Evolutionary conservation across 1,284 basidiomycete species (phyloP).

Genomic region (Ganoderma leucocontextum): DNA sequence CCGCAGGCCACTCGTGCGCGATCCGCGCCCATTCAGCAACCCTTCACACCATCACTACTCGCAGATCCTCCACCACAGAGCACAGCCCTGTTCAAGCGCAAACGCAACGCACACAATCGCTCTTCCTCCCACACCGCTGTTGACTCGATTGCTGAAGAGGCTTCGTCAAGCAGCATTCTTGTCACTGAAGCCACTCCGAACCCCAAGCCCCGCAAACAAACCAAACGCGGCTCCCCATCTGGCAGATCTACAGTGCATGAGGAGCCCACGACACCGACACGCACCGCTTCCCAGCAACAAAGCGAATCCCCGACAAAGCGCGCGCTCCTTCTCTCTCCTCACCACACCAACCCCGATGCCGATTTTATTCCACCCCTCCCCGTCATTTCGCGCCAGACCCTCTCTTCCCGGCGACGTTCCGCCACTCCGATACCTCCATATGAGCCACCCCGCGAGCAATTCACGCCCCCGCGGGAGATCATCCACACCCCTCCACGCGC

Average conservation of each 20-base stretch:
- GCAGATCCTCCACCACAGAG: constrained; percentile 18
- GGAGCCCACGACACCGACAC: constrained; percentile 37
- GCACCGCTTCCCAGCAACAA: constrained; percentile 33
- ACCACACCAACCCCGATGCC: constrained; percentile 57
- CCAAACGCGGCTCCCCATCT: constrained; percentile 47
- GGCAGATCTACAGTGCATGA: constrained; percentile 29
- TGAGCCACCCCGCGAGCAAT: constrained; percentile 70
- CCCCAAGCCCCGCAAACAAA: constrained; percentile 66
- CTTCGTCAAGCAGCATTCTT: constrained; percentile 30
- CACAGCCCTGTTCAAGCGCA: constrained; percentile 41
- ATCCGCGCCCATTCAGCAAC: constrained; percentile 29
- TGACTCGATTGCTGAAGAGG: constrained; percentile 16
- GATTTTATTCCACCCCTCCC: constrained; percentile 55
- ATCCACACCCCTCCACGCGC: constrained; percentile 50
- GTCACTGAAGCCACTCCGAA: constrained; percentile 58
- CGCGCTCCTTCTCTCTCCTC: constrained; percentile 51
- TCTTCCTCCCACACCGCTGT: constrained; percentile 29
- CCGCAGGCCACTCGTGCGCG: constrained; percentile 32
- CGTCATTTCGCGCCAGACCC: constrained; percentile 31
- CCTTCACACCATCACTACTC: constrained; percentile 30
- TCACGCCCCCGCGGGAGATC: constrained; percentile 73
- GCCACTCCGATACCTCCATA: constrained; percentile 65
- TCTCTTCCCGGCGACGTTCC: constrained; percentile 41
- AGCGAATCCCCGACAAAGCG: constrained; percentile 45
- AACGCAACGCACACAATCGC: constrained; percentile 39